These are phyloP conservation scores for Microthlaspi erraticum DNA, from an alignment of 345 rosid species.

Conservation along the genomic window DNA sequence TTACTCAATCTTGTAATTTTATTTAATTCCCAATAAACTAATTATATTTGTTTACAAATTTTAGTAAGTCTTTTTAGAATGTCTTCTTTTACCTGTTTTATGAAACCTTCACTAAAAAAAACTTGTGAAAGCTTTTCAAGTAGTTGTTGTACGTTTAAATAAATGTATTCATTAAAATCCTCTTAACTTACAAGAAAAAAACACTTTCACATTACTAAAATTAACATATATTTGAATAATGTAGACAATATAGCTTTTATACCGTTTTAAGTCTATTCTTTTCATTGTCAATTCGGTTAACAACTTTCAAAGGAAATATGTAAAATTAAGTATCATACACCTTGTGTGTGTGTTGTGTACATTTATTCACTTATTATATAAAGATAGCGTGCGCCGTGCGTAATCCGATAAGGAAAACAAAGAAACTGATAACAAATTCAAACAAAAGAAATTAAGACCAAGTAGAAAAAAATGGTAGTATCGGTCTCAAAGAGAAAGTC, in stretches of 20 bases:
- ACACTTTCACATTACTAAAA: not conserved
- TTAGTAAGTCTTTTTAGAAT: no score
- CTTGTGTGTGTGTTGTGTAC: slow-evolving; percentile 1
- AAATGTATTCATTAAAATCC: no score
- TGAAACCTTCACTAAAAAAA: no score
- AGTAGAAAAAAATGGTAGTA: slow-evolving; percentile 27
- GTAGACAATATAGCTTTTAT: not conserved
- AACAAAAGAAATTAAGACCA: not conserved
- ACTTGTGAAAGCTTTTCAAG: no score
- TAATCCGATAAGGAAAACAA: not conserved
- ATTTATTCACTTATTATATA: not conserved
- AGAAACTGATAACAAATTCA: not conserved
- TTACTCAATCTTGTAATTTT: not conserved
- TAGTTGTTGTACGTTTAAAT: no score
- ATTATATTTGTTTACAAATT: no score
- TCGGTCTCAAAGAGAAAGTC: slow-evolving; percentile 21
- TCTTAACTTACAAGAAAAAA: not conserved
- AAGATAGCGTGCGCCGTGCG: not conserved
- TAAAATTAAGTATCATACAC: not conserved
- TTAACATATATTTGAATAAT: not conserved
- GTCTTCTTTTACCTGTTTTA: no score
- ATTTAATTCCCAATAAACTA: no score
- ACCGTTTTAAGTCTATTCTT: not conserved
- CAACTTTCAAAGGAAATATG: not conserved
- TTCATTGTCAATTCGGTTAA: not conserved